Conservation (phyloP, 2,329 filamentous ascomycete genomes). For the Neonectria faginata region DNA sequence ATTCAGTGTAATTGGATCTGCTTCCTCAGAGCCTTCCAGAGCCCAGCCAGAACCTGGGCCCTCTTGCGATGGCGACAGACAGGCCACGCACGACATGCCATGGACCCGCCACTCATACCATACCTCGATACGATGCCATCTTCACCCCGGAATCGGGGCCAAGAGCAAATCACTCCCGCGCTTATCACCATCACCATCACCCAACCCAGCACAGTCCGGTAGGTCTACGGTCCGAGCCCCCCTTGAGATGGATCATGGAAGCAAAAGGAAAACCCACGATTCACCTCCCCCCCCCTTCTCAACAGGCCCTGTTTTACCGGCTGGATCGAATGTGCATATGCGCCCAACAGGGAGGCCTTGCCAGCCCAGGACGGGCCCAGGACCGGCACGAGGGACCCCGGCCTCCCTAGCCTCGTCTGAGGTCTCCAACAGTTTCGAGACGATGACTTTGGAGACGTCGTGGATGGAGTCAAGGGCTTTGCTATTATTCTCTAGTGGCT, state of each 20-base stretch:
- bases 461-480: conserved; percentile 1
- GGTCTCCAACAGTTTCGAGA: conserved; percentile 8
- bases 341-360: conserved; percentile 26
- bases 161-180: not conserved
- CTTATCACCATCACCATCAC: conserved; percentile 5
- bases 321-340: conserved; percentile 31
- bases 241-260: conserved; percentile 10
- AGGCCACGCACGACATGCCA: conserved; percentile 18
- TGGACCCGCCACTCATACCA: conserved; percentile 17
- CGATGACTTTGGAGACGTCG: conserved; percentile 15
- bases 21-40: conserved; percentile 11
- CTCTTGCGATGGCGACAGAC: conserved; percentile 11
- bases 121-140: conserved; percentile 7
- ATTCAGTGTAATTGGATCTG: conserved; percentile 10
- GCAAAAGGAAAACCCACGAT: conserved; percentile 4
- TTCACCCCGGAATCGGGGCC: conserved; percentile 5
- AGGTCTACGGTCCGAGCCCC: conserved; percentile 25
- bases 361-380: not conserved
- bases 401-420: not conserved
- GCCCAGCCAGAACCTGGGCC: conserved; percentile 17
- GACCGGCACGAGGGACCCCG: conserved; percentile 25
- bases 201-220: conserved; percentile 16
- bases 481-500: too few species aligned
- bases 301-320: conserved; percentile 23
- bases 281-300: too few species aligned